phyloP scores from a whole-genome alignment of 805 yeast genomes.

The Wickerhamiella kurtzmanii region DNA sequence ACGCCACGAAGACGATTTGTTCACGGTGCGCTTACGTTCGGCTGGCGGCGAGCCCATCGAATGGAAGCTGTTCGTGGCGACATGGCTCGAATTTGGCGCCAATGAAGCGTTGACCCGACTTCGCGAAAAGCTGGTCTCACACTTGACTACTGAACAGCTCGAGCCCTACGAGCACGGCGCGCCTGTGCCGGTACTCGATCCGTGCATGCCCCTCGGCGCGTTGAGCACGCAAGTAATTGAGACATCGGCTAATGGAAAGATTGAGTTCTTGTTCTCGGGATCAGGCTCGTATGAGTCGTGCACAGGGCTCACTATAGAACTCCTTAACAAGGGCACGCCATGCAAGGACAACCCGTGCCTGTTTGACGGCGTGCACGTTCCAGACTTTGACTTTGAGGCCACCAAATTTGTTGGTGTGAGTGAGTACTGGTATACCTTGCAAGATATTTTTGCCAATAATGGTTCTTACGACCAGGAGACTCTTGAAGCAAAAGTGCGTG shows the following conservation, averaged over 20 bases:
- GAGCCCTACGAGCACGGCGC: slow-evolving; percentile 6
- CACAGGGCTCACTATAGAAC: slow-evolving; percentile 42
- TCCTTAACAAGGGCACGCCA: slow-evolving; percentile 63
- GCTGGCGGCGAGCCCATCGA: slow-evolving; percentile 55
- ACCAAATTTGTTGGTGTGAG: slow-evolving; percentile 88
- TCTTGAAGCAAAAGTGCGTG: slow-evolving; percentile 51
- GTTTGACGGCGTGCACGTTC: slow-evolving; percentile 92
- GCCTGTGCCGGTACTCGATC: slow-evolving; percentile 39
- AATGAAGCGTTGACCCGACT: slow-evolving; percentile 78
- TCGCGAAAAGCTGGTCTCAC: slow-evolving; percentile 30
- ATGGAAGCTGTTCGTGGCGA: slow-evolving; percentile 84
- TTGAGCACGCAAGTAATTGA: slow-evolving; percentile 4
- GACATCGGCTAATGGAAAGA: slow-evolving; percentile 5
- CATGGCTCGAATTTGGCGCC: slow-evolving; percentile 98
- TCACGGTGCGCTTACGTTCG: slow-evolving; percentile 49
- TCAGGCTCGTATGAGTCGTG: slow-evolving; percentile 71
- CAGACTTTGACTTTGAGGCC: slow-evolving; percentile 60
- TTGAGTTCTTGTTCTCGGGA: slow-evolving; percentile 41
- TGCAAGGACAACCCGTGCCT: slow-evolving; percentile 83
- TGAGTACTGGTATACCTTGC: slow-evolving; percentile 95
- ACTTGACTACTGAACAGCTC: slow-evolving; percentile 4
- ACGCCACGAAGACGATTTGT: slow-evolving; percentile 61
- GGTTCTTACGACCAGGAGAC: slow-evolving; percentile 71
- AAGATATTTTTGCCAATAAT: slow-evolving; percentile 76
- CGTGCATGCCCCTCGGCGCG: slow-evolving; percentile 63